These are phyloP conservation scores for Lycium ferocissimum DNA, from an alignment of 257 asterid genomes.

Conservation along the genomic window DNA sequence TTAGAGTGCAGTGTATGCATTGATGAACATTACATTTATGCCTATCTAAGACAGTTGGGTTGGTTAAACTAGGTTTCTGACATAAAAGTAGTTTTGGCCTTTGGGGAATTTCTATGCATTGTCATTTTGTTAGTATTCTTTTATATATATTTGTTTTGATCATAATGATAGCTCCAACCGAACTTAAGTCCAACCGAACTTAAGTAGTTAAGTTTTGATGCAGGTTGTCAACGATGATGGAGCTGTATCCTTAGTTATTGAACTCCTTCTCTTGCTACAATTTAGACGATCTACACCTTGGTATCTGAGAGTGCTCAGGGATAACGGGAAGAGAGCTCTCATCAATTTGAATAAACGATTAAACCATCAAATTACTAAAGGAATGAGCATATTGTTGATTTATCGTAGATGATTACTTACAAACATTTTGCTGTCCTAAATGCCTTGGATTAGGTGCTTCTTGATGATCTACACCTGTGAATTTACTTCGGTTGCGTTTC, in stretches of 20 bases:
- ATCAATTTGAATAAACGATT: not conserved
- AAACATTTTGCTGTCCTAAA: not conserved
- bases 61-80: constrained; percentile 1
- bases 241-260: constrained; percentile 77
- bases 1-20: constrained; percentile 9
- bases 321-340: not conserved
- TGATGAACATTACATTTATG: not conserved
- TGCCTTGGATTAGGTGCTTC: not conserved
- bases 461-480: not conserved
- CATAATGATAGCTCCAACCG: constrained; percentile 1
- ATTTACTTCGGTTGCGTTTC: not conserved
- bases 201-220: constrained; percentile 30
- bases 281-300: not conserved
- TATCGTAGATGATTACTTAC: not conserved
- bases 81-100: not conserved
- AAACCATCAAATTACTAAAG: not conserved
- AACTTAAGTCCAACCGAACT: not conserved
- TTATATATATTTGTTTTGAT: not conserved
- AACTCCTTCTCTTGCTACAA: not conserved
- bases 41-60: constrained; percentile 9
- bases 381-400: not conserved
- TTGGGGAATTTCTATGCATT: not conserved
- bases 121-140: not conserved
- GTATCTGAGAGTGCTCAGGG: not conserved
- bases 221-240: constrained; percentile 98